Evolutionary conservation across 331 rosid genomes (phyloP).

Genomic region (Telfairia occidentalis): DNA sequence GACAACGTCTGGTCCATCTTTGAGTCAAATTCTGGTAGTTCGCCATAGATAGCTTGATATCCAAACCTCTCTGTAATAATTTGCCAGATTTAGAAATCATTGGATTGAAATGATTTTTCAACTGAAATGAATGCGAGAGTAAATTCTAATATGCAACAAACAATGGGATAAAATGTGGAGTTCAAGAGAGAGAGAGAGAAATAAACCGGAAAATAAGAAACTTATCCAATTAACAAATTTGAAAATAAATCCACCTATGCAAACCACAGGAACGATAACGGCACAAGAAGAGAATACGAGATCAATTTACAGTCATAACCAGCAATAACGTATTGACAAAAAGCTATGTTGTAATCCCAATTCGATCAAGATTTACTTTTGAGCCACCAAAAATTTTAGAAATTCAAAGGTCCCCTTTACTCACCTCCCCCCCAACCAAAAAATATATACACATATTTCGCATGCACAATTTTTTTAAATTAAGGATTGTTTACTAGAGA

Average conservation of each 20-base stretch:
- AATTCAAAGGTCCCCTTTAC: neutral
- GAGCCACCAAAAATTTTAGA: neutral
- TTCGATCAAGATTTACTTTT: neutral
- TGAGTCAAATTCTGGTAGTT: constrained; percentile 46
- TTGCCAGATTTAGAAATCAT: neutral
- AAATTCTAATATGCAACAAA: neutral
- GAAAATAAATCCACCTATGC: neutral
- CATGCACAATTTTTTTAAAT: neutral
- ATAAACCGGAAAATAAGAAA: neutral
- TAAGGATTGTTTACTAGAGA: neutral
- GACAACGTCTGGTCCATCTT: constrained; percentile 26
- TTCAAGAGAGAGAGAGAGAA: neutral
- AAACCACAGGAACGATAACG: neutral
- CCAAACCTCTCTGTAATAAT: constrained; percentile 50
- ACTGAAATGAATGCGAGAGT: neutral
- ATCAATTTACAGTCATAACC: neutral
- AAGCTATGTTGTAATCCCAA: neutral
- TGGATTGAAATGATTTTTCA: neutral
- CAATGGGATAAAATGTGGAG: neutral
- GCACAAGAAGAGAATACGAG: no score
- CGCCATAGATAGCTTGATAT: constrained; percentile 63
- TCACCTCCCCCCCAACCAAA: neutral
- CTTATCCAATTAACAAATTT: neutral
- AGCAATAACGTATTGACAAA: neutral
- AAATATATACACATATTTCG: neutral